Evolutionary conservation across 371 early-diverging fungal species (phyloP), one percentile per base, ranked within the genome.

Genomic region (Mortierella sp.): DNA sequence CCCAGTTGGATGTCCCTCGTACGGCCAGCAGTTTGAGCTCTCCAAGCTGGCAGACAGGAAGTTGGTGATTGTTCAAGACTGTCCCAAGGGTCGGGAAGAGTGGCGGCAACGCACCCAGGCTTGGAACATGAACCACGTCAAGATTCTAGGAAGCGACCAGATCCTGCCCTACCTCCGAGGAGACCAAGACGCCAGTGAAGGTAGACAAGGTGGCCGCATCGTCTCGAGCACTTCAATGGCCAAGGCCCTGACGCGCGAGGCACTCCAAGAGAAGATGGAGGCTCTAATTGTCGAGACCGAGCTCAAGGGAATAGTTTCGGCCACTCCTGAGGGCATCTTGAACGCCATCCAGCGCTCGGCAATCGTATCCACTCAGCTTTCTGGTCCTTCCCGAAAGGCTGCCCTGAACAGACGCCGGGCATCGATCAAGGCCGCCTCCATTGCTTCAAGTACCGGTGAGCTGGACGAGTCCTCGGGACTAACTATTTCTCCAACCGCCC

Each of bases 271-370:
- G 21, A 84, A 84, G 75, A 71, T 86, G 46, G 86, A 86, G 34
- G 81, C 86, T 2, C 44, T 86, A 71, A 86, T 86, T 44, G 3
- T 86, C 10, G 86, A 86, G 59, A 76, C 86, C 4, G 82, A 81
- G 43, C 79, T 86, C 43, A 71, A 74, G 19, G 78, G 55, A 8
- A 70, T 78, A 1, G 72, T 84, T 10, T 74, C 71, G 1, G 54
- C 40, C 11, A 75, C 76, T 5, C 84, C 80, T 0, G 84, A 84
- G 24, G 78, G 71, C 28, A 67, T 84, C 37, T 73, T 84, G 78
- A 73, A 84, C 69, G 51, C 61, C 40, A 80, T 84, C 37, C 67
- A 64, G 24, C 67, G 67, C 9, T 64, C 67, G 14, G 37, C 67
- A 3, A 9, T 64, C 37, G 67, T 64, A 1, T 37, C 67, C 2